Evolutionary conservation across 192 early-diverging fungal genomes (phyloP).

Genomic region (Piromyces sp.): DNA sequence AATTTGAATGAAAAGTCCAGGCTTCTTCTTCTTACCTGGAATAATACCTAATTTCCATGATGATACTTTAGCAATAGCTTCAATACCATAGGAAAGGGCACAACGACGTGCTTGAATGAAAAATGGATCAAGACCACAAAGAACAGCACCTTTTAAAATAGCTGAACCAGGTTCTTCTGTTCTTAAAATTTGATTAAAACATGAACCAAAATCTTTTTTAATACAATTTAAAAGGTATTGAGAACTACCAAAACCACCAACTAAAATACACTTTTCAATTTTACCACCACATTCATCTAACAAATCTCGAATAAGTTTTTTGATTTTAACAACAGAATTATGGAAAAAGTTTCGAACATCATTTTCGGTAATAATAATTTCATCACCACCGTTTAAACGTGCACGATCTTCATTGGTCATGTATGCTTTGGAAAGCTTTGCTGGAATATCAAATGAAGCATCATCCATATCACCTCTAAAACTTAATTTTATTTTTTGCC

Average conservation of each 20-base stretch:
- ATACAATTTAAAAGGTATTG: not conserved
- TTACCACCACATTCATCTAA: not conserved
- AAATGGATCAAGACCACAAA: not conserved
- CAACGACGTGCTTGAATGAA: not conserved
- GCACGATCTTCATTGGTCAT: not conserved
- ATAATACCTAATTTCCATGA: not conserved
- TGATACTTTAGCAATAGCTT: not conserved
- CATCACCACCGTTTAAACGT: not conserved
- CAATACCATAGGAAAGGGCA: not conserved
- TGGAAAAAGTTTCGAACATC: not conserved
- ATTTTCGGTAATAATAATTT: not conserved
- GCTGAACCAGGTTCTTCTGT: not conserved
- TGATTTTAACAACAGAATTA: not conserved
- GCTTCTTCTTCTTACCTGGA: not conserved
- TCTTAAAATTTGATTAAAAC: not conserved
- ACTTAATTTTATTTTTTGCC: not conserved
- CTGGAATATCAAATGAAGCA: not conserved
- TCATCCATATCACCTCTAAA: not conserved
- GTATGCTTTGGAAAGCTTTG: not conserved
- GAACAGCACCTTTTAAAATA: slow-evolving; percentile 2
- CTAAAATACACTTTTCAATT: not conserved
- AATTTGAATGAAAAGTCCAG: not conserved
- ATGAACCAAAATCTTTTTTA: not conserved
- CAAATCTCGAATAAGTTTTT: not conserved
- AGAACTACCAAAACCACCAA: not conserved